Evolutionary conservation across 495 filamentous ascomycete genomes (phyloP).

Genomic region (Xylaria intraflava): DNA sequence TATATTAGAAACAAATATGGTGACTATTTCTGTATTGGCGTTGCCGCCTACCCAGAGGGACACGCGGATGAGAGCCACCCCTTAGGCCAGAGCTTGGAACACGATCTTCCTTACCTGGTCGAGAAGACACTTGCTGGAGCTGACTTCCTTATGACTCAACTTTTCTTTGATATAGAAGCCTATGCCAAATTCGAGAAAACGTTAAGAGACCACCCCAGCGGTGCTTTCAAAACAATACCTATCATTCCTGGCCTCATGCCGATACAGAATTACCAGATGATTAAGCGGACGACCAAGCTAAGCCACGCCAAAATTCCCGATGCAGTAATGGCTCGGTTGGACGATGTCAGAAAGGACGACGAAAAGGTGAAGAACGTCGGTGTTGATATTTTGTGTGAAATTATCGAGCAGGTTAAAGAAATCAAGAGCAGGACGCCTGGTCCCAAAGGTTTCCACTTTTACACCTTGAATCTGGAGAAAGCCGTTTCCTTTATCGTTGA

Average conservation of each 20-base stretch:
- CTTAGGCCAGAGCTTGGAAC: conserved; percentile 66
- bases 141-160: conserved; percentile 98
- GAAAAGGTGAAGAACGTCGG: conserved; percentile 78
- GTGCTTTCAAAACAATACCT: conserved; percentile 76
- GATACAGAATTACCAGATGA: conserved; percentile 92
- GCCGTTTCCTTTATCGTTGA: conserved; percentile 90
- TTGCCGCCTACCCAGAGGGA: conserved; percentile 91
- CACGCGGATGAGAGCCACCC: conserved; percentile 85
- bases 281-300: conserved; percentile 90
- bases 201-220: conserved; percentile 75
- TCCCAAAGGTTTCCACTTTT: conserved; percentile 88
- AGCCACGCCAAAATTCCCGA: conserved; percentile 78
- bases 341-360: conserved; percentile 79
- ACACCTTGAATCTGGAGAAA: conserved; percentile 94
- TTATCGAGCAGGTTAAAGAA: conserved; percentile 62
- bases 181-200: conserved; percentile 72
- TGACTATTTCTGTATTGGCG: conserved; percentile 95
- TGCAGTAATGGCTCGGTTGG: conserved; percentile 60
- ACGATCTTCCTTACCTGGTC: conserved; percentile 82
- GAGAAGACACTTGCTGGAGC: conserved; percentile 89
- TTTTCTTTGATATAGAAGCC: conserved; percentile 85
- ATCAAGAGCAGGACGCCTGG: conserved; percentile 46
- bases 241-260: conserved; percentile 97
- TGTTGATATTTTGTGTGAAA: conserved; percentile 63
- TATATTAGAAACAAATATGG: conserved; percentile 83